Evolutionary conservation across 106 monocot genomes (phyloP), one percentile per base, ranked within the genome.

Genomic region (Alisma plantagoaquatica): DNA sequence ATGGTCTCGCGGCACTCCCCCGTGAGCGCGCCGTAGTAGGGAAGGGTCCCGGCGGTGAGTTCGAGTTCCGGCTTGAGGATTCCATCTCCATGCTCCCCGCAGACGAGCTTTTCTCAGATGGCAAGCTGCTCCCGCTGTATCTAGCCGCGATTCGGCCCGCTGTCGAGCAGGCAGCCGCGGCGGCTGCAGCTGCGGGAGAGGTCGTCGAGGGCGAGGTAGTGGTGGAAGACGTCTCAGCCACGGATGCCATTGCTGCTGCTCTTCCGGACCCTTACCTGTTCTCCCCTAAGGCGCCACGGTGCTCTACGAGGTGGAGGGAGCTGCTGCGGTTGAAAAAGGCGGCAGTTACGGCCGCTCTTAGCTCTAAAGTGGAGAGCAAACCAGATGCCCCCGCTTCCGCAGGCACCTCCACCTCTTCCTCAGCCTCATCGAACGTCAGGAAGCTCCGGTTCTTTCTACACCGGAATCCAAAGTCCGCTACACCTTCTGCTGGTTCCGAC

Each of bases 21-120:
- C n/a, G n/a, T n/a, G n/a, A n/a, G n/a, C n/a, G n/a, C n/a, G n/a
- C n/a, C n/a, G n/a, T n/a, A n/a, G n/a, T n/a, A n/a, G n/a, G n/a
- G 23, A 64, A 43, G 54, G 70, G 69, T 17, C 58, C 75, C 23
- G 51, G 67, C 48, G 56, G 68, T 17, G 87, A 83, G 43, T 87
- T 94, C 54, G 93, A 84, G 80, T 88, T 87, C 72, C 46, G 47
- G 10, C 64, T 84, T 15, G 70, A 78, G 11, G 78, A 78, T 41
- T 69, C 88, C 12, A 75, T 61, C 16, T 35, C 61, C 15, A 79
- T 79, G 82, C 73, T 80, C 49, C 65, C 79, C 2, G 92, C 92
- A 10, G 92, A 98, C 49, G 69, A 98, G 76, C 78, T 98, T 30
- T 89, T 98, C 66, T 75, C 78, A 33, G 71, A 75, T n/a, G 96